A percentile compares a stretch with the other conserved stretches of the same genome.
phyloP scores from a whole-genome alignment of 2,329 filamentous ascomycete genomes.

The Xylaria sp. region DNA sequence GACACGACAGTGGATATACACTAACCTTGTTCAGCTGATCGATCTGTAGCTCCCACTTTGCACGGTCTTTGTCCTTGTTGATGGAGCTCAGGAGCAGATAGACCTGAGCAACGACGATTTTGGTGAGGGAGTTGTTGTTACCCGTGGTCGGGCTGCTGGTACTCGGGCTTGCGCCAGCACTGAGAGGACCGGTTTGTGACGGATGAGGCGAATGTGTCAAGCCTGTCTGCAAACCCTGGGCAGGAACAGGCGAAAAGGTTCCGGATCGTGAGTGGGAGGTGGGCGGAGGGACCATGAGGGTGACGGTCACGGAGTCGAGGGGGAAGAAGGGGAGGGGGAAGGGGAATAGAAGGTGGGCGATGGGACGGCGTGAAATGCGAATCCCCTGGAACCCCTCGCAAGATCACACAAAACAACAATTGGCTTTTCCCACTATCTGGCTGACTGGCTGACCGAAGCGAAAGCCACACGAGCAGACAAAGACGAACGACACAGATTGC shows the following conservation, averaged over 20 bases:
- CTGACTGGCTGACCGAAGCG: conserved; percentile 1
- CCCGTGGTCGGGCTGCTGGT: conserved; percentile 69
- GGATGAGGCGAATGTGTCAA: conserved; percentile 66
- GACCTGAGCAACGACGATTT: conserved; percentile 94
- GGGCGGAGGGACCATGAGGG: conserved; percentile 51
- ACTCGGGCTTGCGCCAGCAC: conserved; percentile 69
- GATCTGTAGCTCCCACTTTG: conserved; percentile 91
- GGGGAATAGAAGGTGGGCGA: conserved; percentile 31
- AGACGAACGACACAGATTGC: conserved; percentile 10
- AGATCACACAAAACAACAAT: conserved; percentile 35
- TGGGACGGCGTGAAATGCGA: conserved; percentile 39
- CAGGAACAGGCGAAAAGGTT: conserved; percentile 72
- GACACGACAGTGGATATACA: conserved; percentile 9
- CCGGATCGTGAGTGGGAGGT: conserved; percentile 63
- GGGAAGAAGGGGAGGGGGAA: conserved; percentile 33
- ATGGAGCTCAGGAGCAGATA: conserved; percentile 93
- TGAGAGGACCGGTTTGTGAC: conserved; percentile 66
- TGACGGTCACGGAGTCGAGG: conserved; percentile 44
- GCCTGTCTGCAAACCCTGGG: conserved; percentile 66
- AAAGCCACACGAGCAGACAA: conserved; percentile 23
- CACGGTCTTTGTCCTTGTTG: conserved; percentile 89
- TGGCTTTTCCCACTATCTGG: conserved; percentile 28
- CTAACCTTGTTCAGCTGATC: conserved; percentile 92
- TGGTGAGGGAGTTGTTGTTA: conserved; percentile 74
- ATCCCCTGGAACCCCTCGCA: conserved; percentile 48